These are phyloP conservation scores for Tubosaeta sp. DNA, from an alignment of 768 basidiomycete genomes.

Conservation along the genomic window DNA sequence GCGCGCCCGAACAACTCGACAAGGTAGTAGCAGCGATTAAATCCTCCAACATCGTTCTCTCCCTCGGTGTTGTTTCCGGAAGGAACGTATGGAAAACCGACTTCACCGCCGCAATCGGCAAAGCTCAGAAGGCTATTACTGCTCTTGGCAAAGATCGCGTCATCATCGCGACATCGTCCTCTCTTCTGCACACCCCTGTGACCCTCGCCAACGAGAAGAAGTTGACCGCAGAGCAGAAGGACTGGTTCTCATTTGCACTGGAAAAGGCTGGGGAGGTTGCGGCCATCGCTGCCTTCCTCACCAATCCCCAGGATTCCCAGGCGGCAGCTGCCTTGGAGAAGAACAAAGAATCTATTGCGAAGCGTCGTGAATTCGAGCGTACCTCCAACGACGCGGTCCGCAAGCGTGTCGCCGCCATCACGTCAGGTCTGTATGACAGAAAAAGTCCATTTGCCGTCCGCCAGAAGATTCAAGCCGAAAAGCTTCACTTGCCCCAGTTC, in stretches of 20 bases:
- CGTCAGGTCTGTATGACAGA: conserved; percentile 78
- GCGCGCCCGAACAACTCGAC: conserved; percentile 87
- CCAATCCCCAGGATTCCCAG: conserved; percentile 74
- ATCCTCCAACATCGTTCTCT: conserved; percentile 73
- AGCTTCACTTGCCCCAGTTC: conserved; percentile 91
- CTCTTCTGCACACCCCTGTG: conserved; percentile 97
- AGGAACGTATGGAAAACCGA: conserved; percentile 99
- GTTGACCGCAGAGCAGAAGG: conserved; percentile 82
- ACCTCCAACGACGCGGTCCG: conserved; percentile 93
- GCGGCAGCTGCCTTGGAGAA: conserved; percentile 75
- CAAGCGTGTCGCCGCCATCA: conserved; percentile 92
- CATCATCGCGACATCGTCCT: conserved; percentile 93
- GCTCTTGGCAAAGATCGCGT: conserved; percentile 83
- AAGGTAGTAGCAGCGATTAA: conserved; percentile 79
- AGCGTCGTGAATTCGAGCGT: conserved; percentile 91
- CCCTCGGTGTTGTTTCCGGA: conserved; percentile 94
- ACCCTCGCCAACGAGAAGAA: conserved; percentile 91
- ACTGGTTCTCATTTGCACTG: conserved; percentile 98
- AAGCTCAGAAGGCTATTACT: conserved; percentile 80
- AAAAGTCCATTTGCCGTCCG: conserved; percentile 85
- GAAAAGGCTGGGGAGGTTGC: conserved; percentile 95
- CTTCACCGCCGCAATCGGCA: conserved; percentile 75
- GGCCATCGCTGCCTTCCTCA: conserved; percentile 77
- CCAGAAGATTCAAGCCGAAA: conserved; percentile 83
- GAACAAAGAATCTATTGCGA: conserved; percentile 86